Base-by-base conservation (phyloP, 2,329 filamentous ascomycete species). In the Grosmannia clavigera region DNA sequence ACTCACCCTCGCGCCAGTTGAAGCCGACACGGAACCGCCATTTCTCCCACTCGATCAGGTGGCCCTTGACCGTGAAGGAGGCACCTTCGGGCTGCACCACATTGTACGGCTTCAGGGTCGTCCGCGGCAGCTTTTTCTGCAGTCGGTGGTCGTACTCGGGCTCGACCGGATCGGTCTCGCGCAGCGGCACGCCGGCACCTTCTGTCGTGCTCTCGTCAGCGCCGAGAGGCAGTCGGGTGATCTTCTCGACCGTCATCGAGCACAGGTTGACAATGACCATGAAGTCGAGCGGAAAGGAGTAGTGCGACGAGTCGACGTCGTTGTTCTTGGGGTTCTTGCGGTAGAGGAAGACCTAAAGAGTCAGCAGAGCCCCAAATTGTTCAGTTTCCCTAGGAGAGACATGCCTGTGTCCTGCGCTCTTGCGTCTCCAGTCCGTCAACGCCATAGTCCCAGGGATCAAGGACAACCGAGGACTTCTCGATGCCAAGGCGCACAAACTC, bases 11-110 rank as follows among this genome's bases (percentile, higher is more conserved):
- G 1, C 86, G 77, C 51, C 81, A 78, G 69, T 85, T 89, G 73
- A 87, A 88, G 43, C 81, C 80, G 3, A 91, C 77, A 5, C 86
- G 76, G 72, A 90, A 86, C 1, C 79, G 75, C 85, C 86, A 89
- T 65, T 86, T 83, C 68, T 86, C 81, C 83, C 83, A 86, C 60
- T 76, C 71, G 5, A 83, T 66, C n/a, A 73, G 69, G 56, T 75
- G 74, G 65, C 80, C 72, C 61, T 74, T 73, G 11, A 87, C 76
- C 0, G 72, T 75, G 70, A 90, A 66, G 2, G 62, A 64, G 9
- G 63, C 56, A 10, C 64, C 64, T 50, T 64, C 38, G 1, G 64
- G 62, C 60, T 66, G 64, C 5, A 27, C 33, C 22, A 64, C 59
- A 16, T 31, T 78, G 61, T 84, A 74, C 1, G 81, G 81, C 70